Evolutionary conservation across 108 stramenopile species (phyloP), one percentile per base, ranked within the genome.

Genomic region (Nitzschia inconspicua): DNA sequence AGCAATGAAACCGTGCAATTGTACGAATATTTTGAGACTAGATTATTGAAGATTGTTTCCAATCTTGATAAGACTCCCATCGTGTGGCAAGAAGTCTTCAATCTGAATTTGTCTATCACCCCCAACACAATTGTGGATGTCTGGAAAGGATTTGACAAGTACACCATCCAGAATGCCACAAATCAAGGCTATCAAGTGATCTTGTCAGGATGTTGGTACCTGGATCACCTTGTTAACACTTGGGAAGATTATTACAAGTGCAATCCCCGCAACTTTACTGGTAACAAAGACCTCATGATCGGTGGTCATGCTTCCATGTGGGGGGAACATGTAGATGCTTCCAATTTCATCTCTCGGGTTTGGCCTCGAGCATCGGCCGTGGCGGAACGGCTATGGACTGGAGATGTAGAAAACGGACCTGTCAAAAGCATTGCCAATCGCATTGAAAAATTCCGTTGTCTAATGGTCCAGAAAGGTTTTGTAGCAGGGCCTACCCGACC

Each of bases 271-370:
- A 63, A 71, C 14, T 70, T 76, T 43, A 73, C 58, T 0, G 69
- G 71, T 3, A 36, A 63, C 14, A 27, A 22, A 11, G 46, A 75
- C 14, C 65, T 73, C 5, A 58, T 85, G 42, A 58, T 91, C 11
- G 89, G 89, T 7, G 89, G 89, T 3, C 76, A 85, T 47, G 88
- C 82, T 0, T 53, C 48, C 31, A 80, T 86, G 85, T 86, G 85
- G 85, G 79, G 77, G 25, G 89, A 91, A 56, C 72, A 66, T 29
- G 83, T 78, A n/a, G 83, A 85, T 54, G 35, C 59, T 5, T 66
- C 65, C 18, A 77, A 84, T 63, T 59, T 86, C 35, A 42, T 60
- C 4, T 52, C 50, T 14, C 66, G 76, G 3, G 69, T 85, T 9
- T 91, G 83, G 81, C 85, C 89, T 8, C 53, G 81, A 8, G 58